phyloP scores from a whole-genome alignment of 2,329 filamentous ascomycete genomes.

The Leptographium procerum region DNA sequence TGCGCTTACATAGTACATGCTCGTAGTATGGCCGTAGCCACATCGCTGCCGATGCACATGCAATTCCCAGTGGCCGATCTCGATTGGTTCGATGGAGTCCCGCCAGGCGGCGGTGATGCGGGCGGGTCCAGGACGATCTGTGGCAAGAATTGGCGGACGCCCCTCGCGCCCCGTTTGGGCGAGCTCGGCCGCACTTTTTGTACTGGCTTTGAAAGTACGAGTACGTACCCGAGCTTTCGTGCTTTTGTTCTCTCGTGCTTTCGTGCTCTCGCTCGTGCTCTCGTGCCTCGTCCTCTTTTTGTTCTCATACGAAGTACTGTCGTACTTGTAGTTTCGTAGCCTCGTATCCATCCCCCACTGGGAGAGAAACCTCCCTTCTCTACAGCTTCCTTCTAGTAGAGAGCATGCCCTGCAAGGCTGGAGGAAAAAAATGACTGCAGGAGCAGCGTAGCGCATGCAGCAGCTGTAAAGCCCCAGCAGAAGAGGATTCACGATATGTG shows the following conservation, averaged over 20 bases:
- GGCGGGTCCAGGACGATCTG: not conserved
- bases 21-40: not conserved
- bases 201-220: not conserved
- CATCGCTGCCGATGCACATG: not conserved
- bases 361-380: not conserved
- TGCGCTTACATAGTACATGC: not conserved
- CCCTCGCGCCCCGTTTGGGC: not conserved
- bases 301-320: too few species aligned
- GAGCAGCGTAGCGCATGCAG: not conserved
- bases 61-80: not conserved
- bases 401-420: not conserved
- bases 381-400: not conserved
- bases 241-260: too few species aligned
- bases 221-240: not conserved
- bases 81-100: conserved; percentile 1
- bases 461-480: not conserved
- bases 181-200: too few species aligned
- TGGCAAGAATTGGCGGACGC: not conserved
- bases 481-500: not conserved
- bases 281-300: too few species aligned
- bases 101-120: not conserved
- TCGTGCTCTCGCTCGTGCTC: too few species aligned
- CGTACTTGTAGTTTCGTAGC: too few species aligned
- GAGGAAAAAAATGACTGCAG: not conserved
- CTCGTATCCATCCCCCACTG: not conserved